phyloP scores from a whole-genome alignment of 441 rosid genomes.

The Euphorbia corollata region DNA sequence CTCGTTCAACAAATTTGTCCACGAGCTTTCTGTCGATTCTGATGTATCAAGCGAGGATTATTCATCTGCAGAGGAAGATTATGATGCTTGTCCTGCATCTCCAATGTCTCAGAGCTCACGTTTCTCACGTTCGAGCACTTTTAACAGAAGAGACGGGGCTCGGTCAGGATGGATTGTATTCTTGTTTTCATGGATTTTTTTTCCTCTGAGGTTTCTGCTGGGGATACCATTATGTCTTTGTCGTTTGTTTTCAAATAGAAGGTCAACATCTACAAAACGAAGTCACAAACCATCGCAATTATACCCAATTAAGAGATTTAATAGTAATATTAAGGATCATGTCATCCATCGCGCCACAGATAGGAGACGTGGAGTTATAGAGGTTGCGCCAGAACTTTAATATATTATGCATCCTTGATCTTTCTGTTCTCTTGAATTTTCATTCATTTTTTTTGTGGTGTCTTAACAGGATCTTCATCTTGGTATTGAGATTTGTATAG shows the following conservation, averaged over 20 bases:
- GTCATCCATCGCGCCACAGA: constrained; percentile 70
- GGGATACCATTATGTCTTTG: constrained; percentile 41
- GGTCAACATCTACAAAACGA: constrained; percentile 29
- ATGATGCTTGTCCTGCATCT: constrained; percentile 55
- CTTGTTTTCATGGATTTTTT: constrained; percentile 55
- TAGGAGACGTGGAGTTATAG: constrained; percentile 90
- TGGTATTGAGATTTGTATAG: constrained; percentile 79
- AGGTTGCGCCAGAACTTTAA: too few relatives aligned
- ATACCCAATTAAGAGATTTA: constrained; percentile 35
- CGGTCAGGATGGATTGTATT: constrained; percentile 41
- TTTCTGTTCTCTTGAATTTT: constrained; percentile 12
- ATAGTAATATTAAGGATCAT: constrained; percentile 44
- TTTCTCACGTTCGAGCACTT: constrained; percentile 46
- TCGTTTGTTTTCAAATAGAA: constrained; percentile 33
- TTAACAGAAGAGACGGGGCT: constrained; percentile 31
- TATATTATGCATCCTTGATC: too few relatives aligned
- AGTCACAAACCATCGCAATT: constrained; percentile 31
- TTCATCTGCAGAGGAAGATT: constrained; percentile 78
- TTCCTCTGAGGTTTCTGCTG: constrained; percentile 50
- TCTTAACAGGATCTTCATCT: constrained; percentile 78
- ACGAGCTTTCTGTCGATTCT: constrained; percentile 72
- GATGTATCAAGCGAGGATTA: constrained; percentile 66
- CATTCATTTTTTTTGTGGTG: constrained; percentile 14
- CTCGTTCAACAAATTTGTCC: constrained; percentile 87
- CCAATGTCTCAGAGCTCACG: constrained; percentile 70